Base-by-base conservation (phyloP, 371 early-diverging fungal genomes). In the Mortierella polycephala region DNA sequence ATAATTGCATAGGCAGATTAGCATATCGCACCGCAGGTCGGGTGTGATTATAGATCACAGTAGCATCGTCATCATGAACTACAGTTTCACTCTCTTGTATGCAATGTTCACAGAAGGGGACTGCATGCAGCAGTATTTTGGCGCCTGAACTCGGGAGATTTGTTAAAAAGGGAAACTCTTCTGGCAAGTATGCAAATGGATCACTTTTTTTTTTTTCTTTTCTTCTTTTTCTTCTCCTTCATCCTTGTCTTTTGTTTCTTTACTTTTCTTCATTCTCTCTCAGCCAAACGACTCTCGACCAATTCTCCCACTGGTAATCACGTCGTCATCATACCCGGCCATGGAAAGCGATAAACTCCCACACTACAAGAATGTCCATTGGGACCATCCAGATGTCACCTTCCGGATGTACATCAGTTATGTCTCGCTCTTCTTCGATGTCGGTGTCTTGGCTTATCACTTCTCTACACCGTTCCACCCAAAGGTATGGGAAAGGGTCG, bases 381-480 rank as follows among this genome's bases (percentile, higher is more conserved):
- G 77, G 72, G 50, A 71, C 2, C 46, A 64, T 5, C 68, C 64
- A 12, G 77, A 77, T 12, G 37, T 51, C 0, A 39, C 59, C 44
- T 68, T 67, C 37, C 55, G 69, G 55, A 71, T 77, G 77, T 77
- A 77, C 16, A 20, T 77, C 23, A 41, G 62, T 49, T 77, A 77
- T 57, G 0, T 62, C 57, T 77, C 72, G 18, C 65, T 77, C 12
- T 57, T 77, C 21, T 77, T 77, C 44, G 77, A 77, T 14, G n/a
- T 64, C 0, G 71, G 49, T 2, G 77, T 77, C 20, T 62, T 71
- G 41, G 45, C 55, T 2, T 77, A 71, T 45, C 77, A 77, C 55
- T 77, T 77, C 18, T 60, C 64, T 2, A 77, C 77, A 1, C 77
- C 77, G 5, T 77, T 67, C 50, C 77, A 77, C 39, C 77, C 77